Evolutionary conservation across 2,329 filamentous ascomycete genomes (phyloP).

Genomic region (Aspergillus sp.): DNA sequence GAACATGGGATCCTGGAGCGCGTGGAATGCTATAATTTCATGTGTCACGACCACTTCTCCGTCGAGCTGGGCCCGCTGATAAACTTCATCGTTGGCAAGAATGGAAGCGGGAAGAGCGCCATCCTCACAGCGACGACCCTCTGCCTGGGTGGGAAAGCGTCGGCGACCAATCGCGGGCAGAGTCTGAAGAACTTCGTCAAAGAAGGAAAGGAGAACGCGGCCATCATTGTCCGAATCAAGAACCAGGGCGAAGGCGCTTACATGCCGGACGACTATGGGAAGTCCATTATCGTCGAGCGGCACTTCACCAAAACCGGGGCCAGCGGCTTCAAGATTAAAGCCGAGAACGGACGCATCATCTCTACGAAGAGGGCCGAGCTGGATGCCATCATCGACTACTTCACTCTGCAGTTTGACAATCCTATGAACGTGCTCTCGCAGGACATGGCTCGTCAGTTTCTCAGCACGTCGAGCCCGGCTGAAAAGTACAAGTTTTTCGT

Average conservation of each 20-base stretch:
- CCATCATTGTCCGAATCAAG: slow-evolving; percentile 76
- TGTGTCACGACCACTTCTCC: slow-evolving; percentile 79
- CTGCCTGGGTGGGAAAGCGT: slow-evolving; percentile 90
- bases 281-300: slow-evolving; percentile 82
- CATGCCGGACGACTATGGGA: slow-evolving; percentile 69
- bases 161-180: slow-evolving; percentile 81
- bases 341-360: slow-evolving; percentile 56
- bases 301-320: slow-evolving; percentile 67
- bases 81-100: slow-evolving; percentile 96
- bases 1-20: slow-evolving; percentile 82
- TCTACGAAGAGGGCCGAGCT: slow-evolving; percentile 79
- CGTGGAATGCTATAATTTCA: slow-evolving; percentile 84
- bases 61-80: slow-evolving; percentile 86
- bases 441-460: slow-evolving; percentile 86
- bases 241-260: slow-evolving; percentile 82
- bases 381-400: slow-evolving; percentile 89
- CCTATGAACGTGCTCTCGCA: slow-evolving; percentile 93
- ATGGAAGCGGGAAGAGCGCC: slow-evolving; percentile 95
- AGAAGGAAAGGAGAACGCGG: slow-evolving; percentile 63
- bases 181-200: slow-evolving; percentile 88
- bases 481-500: slow-evolving; percentile 97
- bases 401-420: slow-evolving; percentile 89
- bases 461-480: slow-evolving; percentile 69
- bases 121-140: slow-evolving; percentile 86
- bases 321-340: slow-evolving; percentile 83